These are phyloP conservation scores for Candida glaebosa DNA, from an alignment of 805 yeast genomes.

Conservation along the genomic window DNA sequence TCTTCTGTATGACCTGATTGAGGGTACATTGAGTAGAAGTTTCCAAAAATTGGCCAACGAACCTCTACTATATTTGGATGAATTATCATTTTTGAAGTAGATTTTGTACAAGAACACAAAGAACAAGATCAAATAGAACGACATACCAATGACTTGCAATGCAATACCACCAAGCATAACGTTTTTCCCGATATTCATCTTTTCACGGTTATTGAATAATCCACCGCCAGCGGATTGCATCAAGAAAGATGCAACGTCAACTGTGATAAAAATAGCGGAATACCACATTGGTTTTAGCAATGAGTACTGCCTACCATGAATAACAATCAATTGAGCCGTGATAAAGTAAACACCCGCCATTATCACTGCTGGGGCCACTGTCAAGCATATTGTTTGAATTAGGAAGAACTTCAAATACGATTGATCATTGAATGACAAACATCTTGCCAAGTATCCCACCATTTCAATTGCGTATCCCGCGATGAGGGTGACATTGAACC, in stretches of 20 bases:
- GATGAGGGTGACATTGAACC: slow-evolving; percentile 38
- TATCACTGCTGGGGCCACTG: slow-evolving; percentile 41
- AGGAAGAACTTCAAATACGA: slow-evolving; percentile 19
- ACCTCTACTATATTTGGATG: slow-evolving; percentile 9
- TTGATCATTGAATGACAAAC: slow-evolving; percentile 24
- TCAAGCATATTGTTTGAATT: slow-evolving; percentile 32
- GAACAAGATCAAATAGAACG: slow-evolving; percentile 33
- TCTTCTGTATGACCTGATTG: slow-evolving; percentile 20
- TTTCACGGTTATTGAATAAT: slow-evolving; percentile 16
- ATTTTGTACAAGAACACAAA: slow-evolving; percentile 31
- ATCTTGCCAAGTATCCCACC: slow-evolving; percentile 37
- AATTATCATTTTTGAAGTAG: slow-evolving; percentile 21
- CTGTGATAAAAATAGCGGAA: slow-evolving; percentile 36
- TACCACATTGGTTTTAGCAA: slow-evolving; percentile 42
- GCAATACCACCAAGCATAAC: slow-evolving; percentile 38
- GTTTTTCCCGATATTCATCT: slow-evolving; percentile 27
- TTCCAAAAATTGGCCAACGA: slow-evolving; percentile 25
- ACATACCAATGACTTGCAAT: slow-evolving; percentile 38
- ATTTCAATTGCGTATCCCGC: slow-evolving; percentile 35
- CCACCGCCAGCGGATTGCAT: slow-evolving; percentile 41
- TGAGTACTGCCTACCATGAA: slow-evolving; percentile 36
- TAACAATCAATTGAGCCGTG: slow-evolving; percentile 38
- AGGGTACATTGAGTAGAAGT: slow-evolving; percentile 23
- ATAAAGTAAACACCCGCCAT: slow-evolving; percentile 42
- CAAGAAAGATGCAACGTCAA: slow-evolving; percentile 35